phyloP scores from a whole-genome alignment of 805 yeast species.

The Isabelozyma rhagii region DNA sequence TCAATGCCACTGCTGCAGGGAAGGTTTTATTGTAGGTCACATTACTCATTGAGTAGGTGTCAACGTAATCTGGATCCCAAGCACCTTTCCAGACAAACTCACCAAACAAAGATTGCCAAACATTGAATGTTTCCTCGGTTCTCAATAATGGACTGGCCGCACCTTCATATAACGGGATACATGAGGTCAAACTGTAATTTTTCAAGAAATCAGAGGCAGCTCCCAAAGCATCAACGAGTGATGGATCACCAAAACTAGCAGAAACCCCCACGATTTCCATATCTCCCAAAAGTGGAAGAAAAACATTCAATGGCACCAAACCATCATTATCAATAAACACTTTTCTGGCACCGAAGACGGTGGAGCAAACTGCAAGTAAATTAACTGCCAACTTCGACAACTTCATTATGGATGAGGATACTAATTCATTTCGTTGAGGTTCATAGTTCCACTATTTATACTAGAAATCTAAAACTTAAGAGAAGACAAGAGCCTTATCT shows the following conservation, averaged over 20 bases:
- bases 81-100: slow-evolving; percentile 43
- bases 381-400: background rate
- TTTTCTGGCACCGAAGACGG: slow-evolving; percentile 15
- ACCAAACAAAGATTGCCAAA: slow-evolving; percentile 37
- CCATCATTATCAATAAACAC: slow-evolving; percentile 44
- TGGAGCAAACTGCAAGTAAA: background rate
- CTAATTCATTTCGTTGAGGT: too few relatives aligned
- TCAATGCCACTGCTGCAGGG: slow-evolving; percentile 38
- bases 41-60: slow-evolving; percentile 28
- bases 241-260: slow-evolving; percentile 36
- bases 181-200: slow-evolving; percentile 30
- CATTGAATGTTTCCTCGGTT: slow-evolving; percentile 36
- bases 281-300: slow-evolving; percentile 37
- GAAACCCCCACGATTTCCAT: slow-evolving; percentile 39
- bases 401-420: background rate
- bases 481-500: too few relatives aligned
- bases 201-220: slow-evolving; percentile 23
- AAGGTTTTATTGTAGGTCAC: slow-evolving; percentile 22
- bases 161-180: slow-evolving; percentile 36
- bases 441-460: too few relatives aligned
- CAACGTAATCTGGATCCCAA: slow-evolving; percentile 27
- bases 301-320: slow-evolving; percentile 30
- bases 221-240: slow-evolving; percentile 39
- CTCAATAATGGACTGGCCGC: slow-evolving; percentile 36
- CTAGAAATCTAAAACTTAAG: too few relatives aligned